Base-by-base conservation (phyloP, 768 basidiomycete genomes). In the Suillus tomentosus region DNA sequence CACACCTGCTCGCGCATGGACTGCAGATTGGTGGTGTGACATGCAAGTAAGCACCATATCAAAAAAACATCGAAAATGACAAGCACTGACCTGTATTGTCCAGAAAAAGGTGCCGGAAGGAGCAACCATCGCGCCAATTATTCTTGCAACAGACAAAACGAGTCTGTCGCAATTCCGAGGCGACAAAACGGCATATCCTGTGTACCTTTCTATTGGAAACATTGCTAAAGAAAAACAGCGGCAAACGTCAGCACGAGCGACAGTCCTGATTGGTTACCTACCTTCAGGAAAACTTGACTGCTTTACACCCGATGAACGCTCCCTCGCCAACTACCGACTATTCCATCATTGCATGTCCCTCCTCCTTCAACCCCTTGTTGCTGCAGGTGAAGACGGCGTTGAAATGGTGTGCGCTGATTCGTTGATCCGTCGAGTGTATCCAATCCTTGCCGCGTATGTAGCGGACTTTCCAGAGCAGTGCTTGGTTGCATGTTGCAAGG, bases 161-260 rank as follows among this genome's bases (percentile, higher is more conserved):
- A 72, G 77, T 60, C 68, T 83, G 0, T 80, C 79, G 0, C 64
- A 70, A 1, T 80, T 83, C 62, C 66, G 71, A 8, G 67, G 76
- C 2, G 77, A 80, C 37, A 70, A 69, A 61, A 22, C 62, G 7
- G 74, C 68, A 31, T 72, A 65, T 56, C 70, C 72, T 13, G 70
- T 75, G 15, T 75, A 75, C 48, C 43, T 75, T 0, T 67, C 71
- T 1, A 67, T 73, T 34, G 70, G 68, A 3, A 72, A 75, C 47
- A 68, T 75, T 13, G n/a, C 42, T 6, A 72, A 72, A 56, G 42
- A 56, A 15, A 61, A 67, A 54, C 62, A 59, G 19, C 31, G 63
- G 3, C 15, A 70, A 55, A 40, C 62, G 0, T 65, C 62, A 4
- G 45, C 58, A 31, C 54, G 48, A 5, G 73, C 67, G 2, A 66